Evolutionary conservation across 208 protist genomes (phyloP).

Genomic region (Novymonas esmeraldas): DNA sequence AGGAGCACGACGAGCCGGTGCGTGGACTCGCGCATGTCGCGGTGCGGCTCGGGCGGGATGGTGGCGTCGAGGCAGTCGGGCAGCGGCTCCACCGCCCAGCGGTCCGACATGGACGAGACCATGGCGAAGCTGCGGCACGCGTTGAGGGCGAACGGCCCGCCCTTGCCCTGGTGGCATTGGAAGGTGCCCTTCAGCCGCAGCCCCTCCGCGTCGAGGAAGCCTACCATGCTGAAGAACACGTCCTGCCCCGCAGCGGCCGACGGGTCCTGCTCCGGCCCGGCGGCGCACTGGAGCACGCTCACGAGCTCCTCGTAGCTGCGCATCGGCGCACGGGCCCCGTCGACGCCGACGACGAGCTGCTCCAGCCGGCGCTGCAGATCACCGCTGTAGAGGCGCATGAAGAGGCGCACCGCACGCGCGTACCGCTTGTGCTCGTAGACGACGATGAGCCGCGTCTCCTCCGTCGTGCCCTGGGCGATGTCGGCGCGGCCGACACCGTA

Average conservation of each 20-base stretch:
- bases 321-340: background rate
- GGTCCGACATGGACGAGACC: constrained; percentile 44
- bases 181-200: constrained; percentile 69
- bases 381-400: constrained; percentile 33
- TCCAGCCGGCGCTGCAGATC: constrained; percentile 21
- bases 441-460: constrained; percentile 31
- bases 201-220: constrained; percentile 73
- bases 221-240: constrained; percentile 42
- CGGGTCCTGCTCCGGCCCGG: background rate
- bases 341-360: constrained; percentile 10
- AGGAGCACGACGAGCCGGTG: constrained; percentile 88
- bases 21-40: constrained; percentile 53
- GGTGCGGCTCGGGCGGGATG: constrained; percentile 49
- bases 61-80: constrained; percentile 69
- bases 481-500: constrained; percentile 19
- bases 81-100: constrained; percentile 76
- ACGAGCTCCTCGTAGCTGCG: constrained; percentile 21
- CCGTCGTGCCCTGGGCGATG: constrained; percentile 22
- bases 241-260: constrained; percentile 5
- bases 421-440: constrained; percentile 72
- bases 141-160: constrained; percentile 61
- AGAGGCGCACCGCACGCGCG: constrained; percentile 49
- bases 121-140: constrained; percentile 51
- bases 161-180: constrained; percentile 55
- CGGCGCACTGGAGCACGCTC: constrained; percentile 14